phyloP scores from a whole-genome alignment of 2,329 filamentous ascomycete genomes.

The Fusarium sp. region DNA sequence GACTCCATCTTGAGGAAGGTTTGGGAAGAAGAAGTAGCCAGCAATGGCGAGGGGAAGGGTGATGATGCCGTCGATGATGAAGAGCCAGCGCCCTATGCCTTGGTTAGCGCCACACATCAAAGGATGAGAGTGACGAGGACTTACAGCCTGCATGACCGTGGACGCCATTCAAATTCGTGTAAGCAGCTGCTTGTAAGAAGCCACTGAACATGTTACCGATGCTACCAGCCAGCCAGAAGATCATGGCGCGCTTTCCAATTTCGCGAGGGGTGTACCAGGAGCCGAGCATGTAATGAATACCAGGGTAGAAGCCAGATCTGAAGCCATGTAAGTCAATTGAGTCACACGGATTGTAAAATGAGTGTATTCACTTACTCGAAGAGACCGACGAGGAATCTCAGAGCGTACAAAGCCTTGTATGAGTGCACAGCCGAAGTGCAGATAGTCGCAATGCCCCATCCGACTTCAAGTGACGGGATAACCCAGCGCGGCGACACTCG shows the following conservation, averaged over 20 bases:
- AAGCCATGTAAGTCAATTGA: conserved; percentile 48
- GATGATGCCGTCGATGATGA: conserved; percentile 52
- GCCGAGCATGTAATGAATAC: conserved; percentile 40
- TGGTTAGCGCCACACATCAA: fast-evolving
- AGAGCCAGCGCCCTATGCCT: conserved; percentile 46
- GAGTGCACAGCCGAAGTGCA: conserved; percentile 10
- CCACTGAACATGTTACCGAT: conserved; percentile 33
- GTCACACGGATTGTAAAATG: conserved; percentile 39
- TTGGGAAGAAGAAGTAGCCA: conserved; percentile 47
- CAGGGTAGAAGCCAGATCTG: conserved; percentile 63
- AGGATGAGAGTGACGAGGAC: neutral
- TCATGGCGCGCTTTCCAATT: conserved; percentile 35
- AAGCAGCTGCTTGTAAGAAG: conserved; percentile 34
- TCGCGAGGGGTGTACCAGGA: conserved; percentile 41
- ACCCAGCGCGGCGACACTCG: conserved; percentile 13
- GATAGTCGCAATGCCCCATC: conserved; percentile 31
- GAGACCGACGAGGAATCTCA: conserved; percentile 36
- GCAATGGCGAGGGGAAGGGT: conserved; percentile 19
- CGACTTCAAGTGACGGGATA: conserved; percentile 20
- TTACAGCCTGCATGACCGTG: conserved; percentile 25
- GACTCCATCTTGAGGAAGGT: conserved; percentile 38
- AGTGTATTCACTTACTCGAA: conserved; percentile 21
- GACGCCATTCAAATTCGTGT: conserved; percentile 27
- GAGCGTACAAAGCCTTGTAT: conserved; percentile 26
- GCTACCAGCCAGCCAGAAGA: conserved; percentile 37